Evolutionary conservation across 2,329 filamentous ascomycete species (phyloP), one percentile per base, ranked within the genome.

Genomic region (Massarina eburnea): DNA sequence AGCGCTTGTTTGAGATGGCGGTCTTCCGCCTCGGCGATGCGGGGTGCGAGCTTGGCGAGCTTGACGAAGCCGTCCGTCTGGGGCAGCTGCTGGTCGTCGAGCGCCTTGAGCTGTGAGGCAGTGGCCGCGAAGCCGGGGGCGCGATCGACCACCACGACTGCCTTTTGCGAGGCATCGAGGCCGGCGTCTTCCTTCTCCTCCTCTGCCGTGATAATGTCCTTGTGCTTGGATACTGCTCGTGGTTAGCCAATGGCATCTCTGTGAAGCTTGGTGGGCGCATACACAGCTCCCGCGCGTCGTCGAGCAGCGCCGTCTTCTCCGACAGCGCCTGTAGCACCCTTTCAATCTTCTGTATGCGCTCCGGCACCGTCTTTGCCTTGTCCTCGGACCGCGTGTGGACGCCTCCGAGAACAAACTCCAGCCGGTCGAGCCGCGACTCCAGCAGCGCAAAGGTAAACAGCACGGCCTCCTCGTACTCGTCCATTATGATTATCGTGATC

Each of bases 1-100:
- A 76, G 75, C 30, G 71, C 70, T 51, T 89, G 85, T 14, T 80
- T 76, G 17, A 79, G 66, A 59, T 90, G 86, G 3, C 78, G 79
- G 0, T 78, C 76, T 51, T 82, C 80, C 15, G 83, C 71, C 17
- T 77, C 80, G 54, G 79, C 80, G 72, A 90, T 85, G 36, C 83
- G 77, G 8, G 84, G 82, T 29, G 77, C 68, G 37, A 88, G 71
- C 2, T 76, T 72, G 2, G 83, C 78, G 5, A 90, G 73, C 27
- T 74, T 73, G 3, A 81, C 77, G 57, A 75, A 71, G 21, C 67
- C 61, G 24, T 70, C 64, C 3, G 74, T 64, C 19, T 71, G 67
- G 4, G 75, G 73, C 8, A 78, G 56, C 2, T 66, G 66, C 40
- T 73, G 68, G 53, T 76, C 72, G 24, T 72, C 62, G 19, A 78